phyloP scores from a whole-genome alignment of 768 basidiomycete genomes.

The Candolleomyces aberdarensis region DNA sequence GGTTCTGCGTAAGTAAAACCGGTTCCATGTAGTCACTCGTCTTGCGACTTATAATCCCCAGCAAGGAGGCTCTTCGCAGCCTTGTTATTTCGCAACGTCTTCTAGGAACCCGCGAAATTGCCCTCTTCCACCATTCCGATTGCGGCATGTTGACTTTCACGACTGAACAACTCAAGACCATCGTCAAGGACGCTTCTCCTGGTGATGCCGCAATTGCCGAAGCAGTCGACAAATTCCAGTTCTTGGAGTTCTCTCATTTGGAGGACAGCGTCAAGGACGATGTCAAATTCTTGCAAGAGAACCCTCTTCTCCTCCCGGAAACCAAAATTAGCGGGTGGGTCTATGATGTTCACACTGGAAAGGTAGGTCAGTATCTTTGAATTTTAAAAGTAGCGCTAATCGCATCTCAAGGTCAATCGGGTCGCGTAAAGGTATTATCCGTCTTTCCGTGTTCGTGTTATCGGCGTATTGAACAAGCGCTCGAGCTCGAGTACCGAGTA shows the following conservation, averaged over 20 bases:
- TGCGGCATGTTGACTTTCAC: slow-evolving; percentile 73
- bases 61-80: slow-evolving; percentile 62
- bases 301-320: slow-evolving; percentile 52
- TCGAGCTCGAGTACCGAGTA: too few species aligned
- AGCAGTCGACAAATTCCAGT: slow-evolving; percentile 44
- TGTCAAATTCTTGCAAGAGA: slow-evolving; percentile 52
- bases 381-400: slow-evolving; percentile 1
- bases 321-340: slow-evolving; percentile 64
- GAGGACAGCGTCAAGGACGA: slow-evolving; percentile 57
- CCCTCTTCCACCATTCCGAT: slow-evolving; percentile 67
- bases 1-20: slow-evolving; percentile 49
- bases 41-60: slow-evolving; percentile 16
- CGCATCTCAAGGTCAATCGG: background rate
- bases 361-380: slow-evolving; percentile 31
- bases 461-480: too few species aligned
- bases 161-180: slow-evolving; percentile 42
- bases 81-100: slow-evolving; percentile 72
- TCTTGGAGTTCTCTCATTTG: slow-evolving; percentile 49
- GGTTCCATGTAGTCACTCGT: background rate
- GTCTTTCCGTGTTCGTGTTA: too few species aligned
- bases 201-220: slow-evolving; percentile 25
- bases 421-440: too few species aligned
- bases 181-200: slow-evolving; percentile 46
- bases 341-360: slow-evolving; percentile 60
- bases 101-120: slow-evolving; percentile 65